Conservation (phyloP, 805 yeast genomes). For the Naumovozyma dairenensis region DNA sequence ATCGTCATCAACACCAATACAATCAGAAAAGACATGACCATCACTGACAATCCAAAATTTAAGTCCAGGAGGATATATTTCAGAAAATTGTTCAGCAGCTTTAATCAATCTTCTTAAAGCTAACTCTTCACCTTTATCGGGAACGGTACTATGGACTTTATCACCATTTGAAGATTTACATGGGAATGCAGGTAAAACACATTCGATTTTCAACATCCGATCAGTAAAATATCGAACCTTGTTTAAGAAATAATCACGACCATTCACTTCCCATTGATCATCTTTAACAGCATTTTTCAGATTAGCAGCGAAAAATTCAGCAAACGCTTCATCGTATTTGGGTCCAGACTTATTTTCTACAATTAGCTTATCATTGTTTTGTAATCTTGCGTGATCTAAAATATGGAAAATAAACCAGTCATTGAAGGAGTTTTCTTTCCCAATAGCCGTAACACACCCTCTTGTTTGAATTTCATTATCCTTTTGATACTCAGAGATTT, state of each 20-base stretch:
- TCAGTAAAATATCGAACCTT: conserved; percentile 40
- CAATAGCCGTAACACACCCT: conserved; percentile 31
- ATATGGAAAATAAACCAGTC: conserved; percentile 33
- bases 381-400: conserved; percentile 29
- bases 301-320: conserved; percentile 36
- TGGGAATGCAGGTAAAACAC: conserved; percentile 56
- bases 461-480: conserved; percentile 28
- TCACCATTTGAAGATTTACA: conserved; percentile 50
- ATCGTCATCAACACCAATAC: conserved; percentile 51
- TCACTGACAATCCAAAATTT: conserved; percentile 50
- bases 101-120: conserved; percentile 33
- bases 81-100: conserved; percentile 24
- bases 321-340: conserved; percentile 24
- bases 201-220: conserved; percentile 39
- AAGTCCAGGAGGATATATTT: conserved; percentile 46
- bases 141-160: conserved; percentile 40
- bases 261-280: conserved; percentile 43
- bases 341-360: conserved; percentile 3
- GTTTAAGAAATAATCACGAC: conserved; percentile 35
- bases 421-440: conserved; percentile 23
- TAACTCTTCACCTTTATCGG: conserved; percentile 46
- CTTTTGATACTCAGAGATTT: conserved; percentile 27
- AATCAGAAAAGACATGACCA: conserved; percentile 58
- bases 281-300: conserved; percentile 38
- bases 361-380: conserved; percentile 13